Percentiles rank a stretch among this genome's conserved stretches.
Evolutionary conservation across 208 protist genomes (phyloP).

Genomic region (Novymonas esmeraldas): DNA sequence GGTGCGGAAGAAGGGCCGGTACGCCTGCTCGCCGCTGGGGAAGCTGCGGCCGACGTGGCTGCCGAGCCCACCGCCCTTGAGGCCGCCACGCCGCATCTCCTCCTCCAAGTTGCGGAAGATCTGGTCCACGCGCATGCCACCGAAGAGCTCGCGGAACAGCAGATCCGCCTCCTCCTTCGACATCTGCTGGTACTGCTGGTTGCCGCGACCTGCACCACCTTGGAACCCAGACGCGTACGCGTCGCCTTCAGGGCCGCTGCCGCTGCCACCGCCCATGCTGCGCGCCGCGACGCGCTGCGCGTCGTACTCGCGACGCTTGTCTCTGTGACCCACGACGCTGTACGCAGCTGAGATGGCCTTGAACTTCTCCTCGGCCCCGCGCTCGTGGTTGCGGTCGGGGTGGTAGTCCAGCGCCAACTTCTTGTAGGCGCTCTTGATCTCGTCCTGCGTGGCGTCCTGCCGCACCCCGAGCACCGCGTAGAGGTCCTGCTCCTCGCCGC

Average conservation of each 20-base stretch:
- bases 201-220: slow-evolving; percentile 12
- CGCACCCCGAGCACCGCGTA: slow-evolving; percentile 82
- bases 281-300: slow-evolving; percentile 41
- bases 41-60: slow-evolving; percentile 49
- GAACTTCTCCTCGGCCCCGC: slow-evolving; percentile 88
- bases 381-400: slow-evolving; percentile 86
- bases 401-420: slow-evolving; percentile 90
- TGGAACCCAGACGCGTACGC: slow-evolving; percentile 23
- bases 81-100: slow-evolving; percentile 58
- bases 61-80: slow-evolving; percentile 32
- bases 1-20: slow-evolving; percentile 69
- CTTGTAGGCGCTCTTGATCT: slow-evolving; percentile 93
- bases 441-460: slow-evolving; percentile 73
- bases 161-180: slow-evolving; percentile 87
- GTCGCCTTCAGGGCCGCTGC: slow-evolving; percentile 1
- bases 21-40: slow-evolving; percentile 35
- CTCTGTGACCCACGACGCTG: slow-evolving; percentile 79
- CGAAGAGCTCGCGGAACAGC: slow-evolving; percentile 88
- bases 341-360: slow-evolving; percentile 89
- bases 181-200: slow-evolving; percentile 73
- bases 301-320: slow-evolving; percentile 82
- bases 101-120: slow-evolving; percentile 87
- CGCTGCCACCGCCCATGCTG: slow-evolving; percentile 25
- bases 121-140: slow-evolving; percentile 84
- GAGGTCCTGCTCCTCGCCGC: slow-evolving; percentile 47